Percentiles rank a stretch among this genome's conserved stretches.
phyloP scores from a whole-genome alignment of 371 early-diverging fungal genomes.

The Mucor sp. region DNA sequence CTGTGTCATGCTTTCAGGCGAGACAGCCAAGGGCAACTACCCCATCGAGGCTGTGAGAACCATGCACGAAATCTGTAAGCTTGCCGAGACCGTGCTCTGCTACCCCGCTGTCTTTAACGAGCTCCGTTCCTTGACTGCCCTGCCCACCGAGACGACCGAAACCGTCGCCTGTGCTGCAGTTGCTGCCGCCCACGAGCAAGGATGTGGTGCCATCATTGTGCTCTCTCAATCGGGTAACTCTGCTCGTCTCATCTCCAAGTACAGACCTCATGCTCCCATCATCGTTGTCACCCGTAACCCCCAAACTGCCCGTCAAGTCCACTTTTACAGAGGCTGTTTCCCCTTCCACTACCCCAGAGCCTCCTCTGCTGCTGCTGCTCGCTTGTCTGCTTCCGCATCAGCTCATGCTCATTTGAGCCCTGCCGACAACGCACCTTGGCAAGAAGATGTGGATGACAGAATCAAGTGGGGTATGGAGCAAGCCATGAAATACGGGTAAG shows the following conservation, averaged over 20 bases:
- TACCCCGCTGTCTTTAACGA: conserved; percentile 83
- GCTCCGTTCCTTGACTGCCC: conserved; percentile 72
- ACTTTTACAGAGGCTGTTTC: conserved; percentile 89
- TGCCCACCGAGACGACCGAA: conserved; percentile 86
- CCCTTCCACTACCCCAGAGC: conserved; percentile 82
- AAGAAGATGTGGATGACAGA: conserved; percentile 83
- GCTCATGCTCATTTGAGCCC: conserved; percentile 41
- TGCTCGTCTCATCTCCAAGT: conserved; percentile 93
- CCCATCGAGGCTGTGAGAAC: conserved; percentile 76
- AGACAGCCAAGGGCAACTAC: conserved; percentile 95
- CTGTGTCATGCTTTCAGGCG: conserved; percentile 99
- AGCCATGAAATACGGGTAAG: conserved; percentile 58
- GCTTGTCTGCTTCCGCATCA: conserved; percentile 18
- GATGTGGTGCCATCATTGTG: conserved; percentile 88
- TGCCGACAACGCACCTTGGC: conserved; percentile 69
- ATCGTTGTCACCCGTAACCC: conserved; percentile 87
- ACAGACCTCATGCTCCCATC: conserved; percentile 92
- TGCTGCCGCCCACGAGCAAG: conserved; percentile 83
- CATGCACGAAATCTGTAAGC: conserved; percentile 76
- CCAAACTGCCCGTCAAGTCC: conserved; percentile 87
- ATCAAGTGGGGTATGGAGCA: conserved; percentile 81
- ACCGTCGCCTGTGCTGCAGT: conserved; percentile 95
- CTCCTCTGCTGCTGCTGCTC: conserved; percentile 37
- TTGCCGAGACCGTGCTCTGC: conserved; percentile 79
- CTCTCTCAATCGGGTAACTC: conserved; percentile 80